A percentile compares a stretch with the other conserved stretches of the same genome.
Conservation (phyloP, 2,329 filamentous ascomycete species). For the Cadophora gregata region DNA sequence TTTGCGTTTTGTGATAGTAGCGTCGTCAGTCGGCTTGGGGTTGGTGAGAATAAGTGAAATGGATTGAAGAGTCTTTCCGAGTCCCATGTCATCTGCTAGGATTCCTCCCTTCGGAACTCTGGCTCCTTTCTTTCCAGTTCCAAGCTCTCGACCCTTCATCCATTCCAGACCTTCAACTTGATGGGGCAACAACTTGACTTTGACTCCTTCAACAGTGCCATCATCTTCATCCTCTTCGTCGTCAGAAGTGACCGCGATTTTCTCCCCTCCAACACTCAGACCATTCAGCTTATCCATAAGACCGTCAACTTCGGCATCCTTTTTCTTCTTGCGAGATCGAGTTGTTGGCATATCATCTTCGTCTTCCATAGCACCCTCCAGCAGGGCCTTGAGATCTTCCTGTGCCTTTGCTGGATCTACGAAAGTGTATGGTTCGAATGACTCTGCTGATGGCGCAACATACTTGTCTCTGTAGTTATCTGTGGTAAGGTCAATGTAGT, state of each 20-base stretch:
- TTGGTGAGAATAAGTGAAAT: slow-evolving; percentile 88
- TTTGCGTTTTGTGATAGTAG: slow-evolving; percentile 67
- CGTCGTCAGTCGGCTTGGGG: slow-evolving; percentile 67
- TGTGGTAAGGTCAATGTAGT: slow-evolving; percentile 43
- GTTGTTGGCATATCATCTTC: slow-evolving; percentile 54
- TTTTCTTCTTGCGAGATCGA: slow-evolving; percentile 48
- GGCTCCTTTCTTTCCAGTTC: slow-evolving; percentile 76
- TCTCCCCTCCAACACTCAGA: slow-evolving; percentile 51
- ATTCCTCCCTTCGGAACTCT: slow-evolving; percentile 89
- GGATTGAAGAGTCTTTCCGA: slow-evolving; percentile 95
- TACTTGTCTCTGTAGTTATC: slow-evolving; percentile 35
- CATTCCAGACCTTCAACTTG: slow-evolving; percentile 93
- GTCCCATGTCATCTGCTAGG: slow-evolving; percentile 94
- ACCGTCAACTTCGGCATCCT: slow-evolving; percentile 42
- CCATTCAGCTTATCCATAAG: slow-evolving; percentile 46
- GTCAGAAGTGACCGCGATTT: slow-evolving; percentile 45
- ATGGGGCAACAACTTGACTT: slow-evolving; percentile 88
- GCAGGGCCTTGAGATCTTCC: slow-evolving; percentile 79
- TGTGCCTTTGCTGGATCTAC: slow-evolving; percentile 72
- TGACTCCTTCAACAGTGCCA: slow-evolving; percentile 77
- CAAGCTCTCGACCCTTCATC: slow-evolving; percentile 94
- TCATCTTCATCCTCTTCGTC: slow-evolving; percentile 62
- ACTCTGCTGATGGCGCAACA: slow-evolving; percentile 19
- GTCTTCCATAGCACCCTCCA: slow-evolving; percentile 81
- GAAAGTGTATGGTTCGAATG: slow-evolving; percentile 40